Evolutionary conservation across 371 early-diverging fungal species (phyloP).

Genomic region (Saksenaea vasiformis): DNA sequence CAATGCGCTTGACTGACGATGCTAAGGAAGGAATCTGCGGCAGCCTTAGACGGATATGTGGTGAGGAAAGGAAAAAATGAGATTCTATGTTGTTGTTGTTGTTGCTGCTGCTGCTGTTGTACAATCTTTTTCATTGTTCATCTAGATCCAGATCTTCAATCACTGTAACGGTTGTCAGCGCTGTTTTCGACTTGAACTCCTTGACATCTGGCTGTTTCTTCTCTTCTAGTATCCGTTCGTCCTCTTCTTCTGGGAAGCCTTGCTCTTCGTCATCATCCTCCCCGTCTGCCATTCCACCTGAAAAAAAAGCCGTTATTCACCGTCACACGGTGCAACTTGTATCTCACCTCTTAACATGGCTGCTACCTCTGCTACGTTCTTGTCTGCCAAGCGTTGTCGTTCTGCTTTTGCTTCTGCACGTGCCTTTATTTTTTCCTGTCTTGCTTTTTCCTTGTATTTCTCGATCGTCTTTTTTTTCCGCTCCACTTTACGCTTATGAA

Average conservation of each 20-base stretch:
- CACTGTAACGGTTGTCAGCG: constrained; percentile 74
- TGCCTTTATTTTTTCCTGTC: constrained; percentile 56
- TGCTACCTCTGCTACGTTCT: constrained; percentile 48
- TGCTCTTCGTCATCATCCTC: constrained; percentile 17
- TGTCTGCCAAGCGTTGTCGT: constrained; percentile 43
- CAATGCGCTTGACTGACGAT: no score
- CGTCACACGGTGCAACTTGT: background rate
- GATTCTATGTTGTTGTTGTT: no score
- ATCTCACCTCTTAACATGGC: constrained; percentile 37
- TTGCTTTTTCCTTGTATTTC: constrained; percentile 51
- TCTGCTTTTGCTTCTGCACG: constrained; percentile 55
- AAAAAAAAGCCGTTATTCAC: background rate
- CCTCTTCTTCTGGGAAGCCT: constrained; percentile 37
- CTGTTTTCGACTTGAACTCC: constrained; percentile 57
- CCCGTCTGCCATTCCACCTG: constrained; percentile 5
- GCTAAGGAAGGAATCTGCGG: no score
- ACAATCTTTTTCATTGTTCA: constrained; percentile 13
- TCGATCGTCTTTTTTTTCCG: constrained; percentile 63
- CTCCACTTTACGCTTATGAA: constrained; percentile 78
- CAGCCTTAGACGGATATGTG: no score
- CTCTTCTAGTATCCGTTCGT: constrained; percentile 34
- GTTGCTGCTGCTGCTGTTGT: no score
- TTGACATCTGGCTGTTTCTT: constrained; percentile 41
- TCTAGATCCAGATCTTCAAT: constrained; percentile 69
- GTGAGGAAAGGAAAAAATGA: no score